These are phyloP conservation scores for Magnusiomyces magnusii DNA, from an alignment of 1,139 yeast species.

Conservation along the genomic window DNA sequence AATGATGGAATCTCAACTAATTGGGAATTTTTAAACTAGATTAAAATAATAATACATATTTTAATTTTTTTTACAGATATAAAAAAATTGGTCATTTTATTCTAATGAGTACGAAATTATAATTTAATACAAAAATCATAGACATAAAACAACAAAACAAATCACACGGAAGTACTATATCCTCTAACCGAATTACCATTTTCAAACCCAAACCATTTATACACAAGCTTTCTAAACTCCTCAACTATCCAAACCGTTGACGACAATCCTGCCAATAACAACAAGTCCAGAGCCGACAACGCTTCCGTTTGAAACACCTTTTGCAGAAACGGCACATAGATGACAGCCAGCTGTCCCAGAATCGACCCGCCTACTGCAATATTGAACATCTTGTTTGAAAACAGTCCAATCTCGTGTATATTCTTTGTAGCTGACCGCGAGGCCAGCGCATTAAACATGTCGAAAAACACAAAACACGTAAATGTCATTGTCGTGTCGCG, in stretches of 20 bases:
- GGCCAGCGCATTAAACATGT: constrained; percentile 90
- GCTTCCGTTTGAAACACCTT: constrained; percentile 91
- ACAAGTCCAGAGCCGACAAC: constrained; percentile 56
- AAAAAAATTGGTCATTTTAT: no score
- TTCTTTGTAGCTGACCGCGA: constrained; percentile 86
- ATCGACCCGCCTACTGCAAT: constrained; percentile 86
- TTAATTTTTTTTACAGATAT: no score
- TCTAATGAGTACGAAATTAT: no score
- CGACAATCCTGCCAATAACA: constrained; percentile 53
- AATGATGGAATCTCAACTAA: no score
- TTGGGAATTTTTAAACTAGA: no score
- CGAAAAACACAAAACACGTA: constrained; percentile 90
- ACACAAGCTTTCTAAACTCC: constrained; percentile 58
- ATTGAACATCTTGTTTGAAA: constrained; percentile 82
- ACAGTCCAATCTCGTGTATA: constrained; percentile 64
- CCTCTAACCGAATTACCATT: no score
- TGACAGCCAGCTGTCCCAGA: constrained; percentile 87
- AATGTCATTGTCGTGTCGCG: constrained; percentile 99
- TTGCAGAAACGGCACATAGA: constrained; percentile 89
- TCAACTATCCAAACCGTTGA: constrained; percentile 82
- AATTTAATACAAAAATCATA: no score
- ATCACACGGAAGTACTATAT: no score
- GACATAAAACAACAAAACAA: no score
- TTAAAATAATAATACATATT: no score
- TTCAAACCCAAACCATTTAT: background rate